A percentile compares a stretch with the other conserved stretches of the same genome.
phyloP scores from a whole-genome alignment of 345 rosid species.

The Acer campestre region DNA sequence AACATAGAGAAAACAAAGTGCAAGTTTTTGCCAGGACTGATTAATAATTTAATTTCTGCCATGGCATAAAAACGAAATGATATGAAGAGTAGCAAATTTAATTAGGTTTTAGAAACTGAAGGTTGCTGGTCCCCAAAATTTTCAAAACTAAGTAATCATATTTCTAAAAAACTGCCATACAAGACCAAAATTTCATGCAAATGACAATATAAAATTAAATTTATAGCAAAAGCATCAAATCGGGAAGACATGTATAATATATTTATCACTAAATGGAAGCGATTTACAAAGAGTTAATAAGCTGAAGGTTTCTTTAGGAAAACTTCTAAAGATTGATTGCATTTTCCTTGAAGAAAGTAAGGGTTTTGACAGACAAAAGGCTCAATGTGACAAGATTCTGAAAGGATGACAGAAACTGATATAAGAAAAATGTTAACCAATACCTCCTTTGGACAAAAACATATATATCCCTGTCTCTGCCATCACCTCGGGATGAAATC shows the following conservation, averaged over 20 bases:
- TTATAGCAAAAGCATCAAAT: slow-evolving; percentile 2
- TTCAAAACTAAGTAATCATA: not conserved
- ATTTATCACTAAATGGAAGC: not conserved
- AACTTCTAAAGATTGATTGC: not conserved
- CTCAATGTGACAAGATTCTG: slow-evolving; percentile 20
- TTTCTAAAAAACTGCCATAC: not conserved
- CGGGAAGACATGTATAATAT: not conserved
- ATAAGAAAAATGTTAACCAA: not conserved
- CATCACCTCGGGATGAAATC: slow-evolving; percentile 75
- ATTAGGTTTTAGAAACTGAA: not conserved
- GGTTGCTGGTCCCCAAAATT: not conserved
- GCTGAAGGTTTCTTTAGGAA: not conserved
- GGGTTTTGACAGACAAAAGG: slow-evolving; percentile 5
- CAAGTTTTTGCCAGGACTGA: not conserved
- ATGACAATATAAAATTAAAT: not conserved
- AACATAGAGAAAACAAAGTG: not conserved
- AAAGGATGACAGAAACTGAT: not conserved
- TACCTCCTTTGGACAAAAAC: slow-evolving; percentile 90
- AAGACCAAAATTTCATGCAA: not conserved
- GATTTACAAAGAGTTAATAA: not conserved
- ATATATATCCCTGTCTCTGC: slow-evolving; percentile 69
- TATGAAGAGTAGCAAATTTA: not conserved
- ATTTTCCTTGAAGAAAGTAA: not conserved
- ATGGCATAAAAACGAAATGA: not conserved
- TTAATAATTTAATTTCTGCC: not conserved